Evolutionary conservation across 805 yeast species (phyloP), one percentile per base, ranked within the genome.

Genomic region (Spathaspora girioi): DNA sequence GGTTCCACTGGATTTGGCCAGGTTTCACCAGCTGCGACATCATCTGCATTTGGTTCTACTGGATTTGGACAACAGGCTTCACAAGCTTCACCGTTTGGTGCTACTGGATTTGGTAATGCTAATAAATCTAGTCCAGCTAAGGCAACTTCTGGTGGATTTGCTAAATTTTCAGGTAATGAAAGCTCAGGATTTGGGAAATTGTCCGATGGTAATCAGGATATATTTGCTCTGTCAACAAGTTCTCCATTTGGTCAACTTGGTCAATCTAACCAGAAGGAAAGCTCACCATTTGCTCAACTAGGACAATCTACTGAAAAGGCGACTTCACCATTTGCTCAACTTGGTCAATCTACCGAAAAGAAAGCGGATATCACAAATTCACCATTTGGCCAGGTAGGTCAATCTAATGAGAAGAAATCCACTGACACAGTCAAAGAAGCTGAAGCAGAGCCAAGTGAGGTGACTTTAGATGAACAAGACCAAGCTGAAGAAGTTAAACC

Each of bases 171-270:
- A 46, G 51, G 56, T 9, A 47, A 43, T 38, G 15, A 38, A n/a
- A 18, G 42, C 3, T 35, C 46, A 19, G 38, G 49, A n/a, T 54
- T 56, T 27, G 56, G 57, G 1, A 23, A 12, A 41, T 45, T 40
- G 32, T 23, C 26, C 6, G 26, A 6, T 23, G 46, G 46, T 3
- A 35, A 35, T 11, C 11, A 14, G 14, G 40, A 14, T 35, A 35
- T 35, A 14, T 35, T 35, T 35, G 15, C 5, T 5, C 35, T 11
- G n/a, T 31, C 35, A 12, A 55, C 54, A 19, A 50, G 45, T 18
- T 55, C 61, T 3, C 58, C 61, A 23, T 59, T 60, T 51, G 63
- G 56, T 14, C 26, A 17, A 23, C 6, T 23, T 3, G 6, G 6
- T 23, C 6, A 23, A 23, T 23, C 26, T 23, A n/a, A n/a, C n/a